Evolutionary conservation across 495 filamentous ascomycete genomes (phyloP), one percentile per base, ranked within the genome.

Genomic region (Astrocystis sublimbata): DNA sequence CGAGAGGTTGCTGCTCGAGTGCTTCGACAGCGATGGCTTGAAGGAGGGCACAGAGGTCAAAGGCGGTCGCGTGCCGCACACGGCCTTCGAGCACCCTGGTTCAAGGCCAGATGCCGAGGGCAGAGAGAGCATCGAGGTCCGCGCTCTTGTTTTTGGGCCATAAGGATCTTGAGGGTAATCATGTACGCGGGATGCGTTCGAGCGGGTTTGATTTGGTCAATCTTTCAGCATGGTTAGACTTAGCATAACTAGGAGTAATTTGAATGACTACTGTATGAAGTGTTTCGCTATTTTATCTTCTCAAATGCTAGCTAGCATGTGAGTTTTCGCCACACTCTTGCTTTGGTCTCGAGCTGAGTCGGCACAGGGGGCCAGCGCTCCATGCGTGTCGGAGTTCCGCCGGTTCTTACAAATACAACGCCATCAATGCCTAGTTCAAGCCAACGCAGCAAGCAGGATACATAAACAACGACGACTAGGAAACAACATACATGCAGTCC

Each of bases 111-210:
- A 81, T 24, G 86, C 80, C 13, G 80, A 80, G 68, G 75, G 75
- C 17, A 79, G 88, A 70, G 89, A 94, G 81, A 96, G 91, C 72
- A 93, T 97, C 73, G 91, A 96, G 73, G 89, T 96, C 17, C 80
- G 91, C 70, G 88, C 91, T 17, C 78, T 96, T 74, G 86, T 96
- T 10, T 93, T 96, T 82, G 91, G 91, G 0, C 73, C 76, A 19
- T 90, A 65, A 78, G 23, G 9, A 10, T 7, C 13, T 10, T 5
- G 8, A 9, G 6, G 38, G 24, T 26, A 19, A 45, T 15, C 31
- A 38, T 38, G 36, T 4, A 15, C 4, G 45, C 21, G 28, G 45
- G 21, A 54, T n/a, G n/a, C n/a, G 59, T 42, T 47, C n/a, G 42
- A 46, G 10, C 38, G 30, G 42, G 17, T 26, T 36, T 24, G 15